These are phyloP conservation scores for Brassica cretica DNA, from an alignment of 345 rosid species.

Conservation along the genomic window DNA sequence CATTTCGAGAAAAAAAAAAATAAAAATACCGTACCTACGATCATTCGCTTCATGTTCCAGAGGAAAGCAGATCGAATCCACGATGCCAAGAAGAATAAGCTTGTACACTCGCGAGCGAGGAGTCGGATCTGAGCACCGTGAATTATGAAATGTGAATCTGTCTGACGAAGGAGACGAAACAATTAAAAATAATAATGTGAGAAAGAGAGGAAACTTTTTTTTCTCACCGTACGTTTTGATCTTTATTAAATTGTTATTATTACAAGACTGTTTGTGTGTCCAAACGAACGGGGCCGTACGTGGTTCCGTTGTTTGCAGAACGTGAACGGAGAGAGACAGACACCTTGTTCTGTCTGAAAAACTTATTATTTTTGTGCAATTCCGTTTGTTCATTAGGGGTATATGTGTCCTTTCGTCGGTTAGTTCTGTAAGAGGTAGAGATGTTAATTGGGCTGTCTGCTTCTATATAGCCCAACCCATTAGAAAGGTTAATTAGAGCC, in stretches of 20 bases:
- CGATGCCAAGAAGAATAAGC: neutral
- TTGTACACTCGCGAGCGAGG: slow-evolving; percentile 20
- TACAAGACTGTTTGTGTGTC: slow-evolving; percentile 5
- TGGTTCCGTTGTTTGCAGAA: slow-evolving; percentile 37
- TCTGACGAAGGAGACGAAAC: slow-evolving; percentile 13
- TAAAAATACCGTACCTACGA: slow-evolving; percentile 26
- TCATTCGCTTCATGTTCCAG: slow-evolving; percentile 26
- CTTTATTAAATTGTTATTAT: neutral
- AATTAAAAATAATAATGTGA: neutral
- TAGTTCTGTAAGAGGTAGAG: neutral
- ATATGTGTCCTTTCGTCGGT: neutral
- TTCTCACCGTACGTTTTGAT: neutral
- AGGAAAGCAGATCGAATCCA: slow-evolving; percentile 24
- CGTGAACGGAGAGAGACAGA: slow-evolving; percentile 22
- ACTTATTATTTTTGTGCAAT: neutral
- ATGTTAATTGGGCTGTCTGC: neutral
- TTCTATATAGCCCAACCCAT: neutral
- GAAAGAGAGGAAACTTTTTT: neutral
- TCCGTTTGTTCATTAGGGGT: neutral
- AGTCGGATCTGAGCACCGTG: slow-evolving; percentile 37
- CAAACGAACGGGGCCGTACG: slow-evolving; percentile 36
- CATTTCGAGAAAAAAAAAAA: neutral
- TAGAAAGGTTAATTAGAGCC: neutral
- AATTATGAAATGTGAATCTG: slow-evolving; percentile 17
- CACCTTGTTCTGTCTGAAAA: slow-evolving; percentile 22